Base-by-base conservation (phyloP, 2,329 filamentous ascomycete species). In the Phialophora tarda region DNA sequence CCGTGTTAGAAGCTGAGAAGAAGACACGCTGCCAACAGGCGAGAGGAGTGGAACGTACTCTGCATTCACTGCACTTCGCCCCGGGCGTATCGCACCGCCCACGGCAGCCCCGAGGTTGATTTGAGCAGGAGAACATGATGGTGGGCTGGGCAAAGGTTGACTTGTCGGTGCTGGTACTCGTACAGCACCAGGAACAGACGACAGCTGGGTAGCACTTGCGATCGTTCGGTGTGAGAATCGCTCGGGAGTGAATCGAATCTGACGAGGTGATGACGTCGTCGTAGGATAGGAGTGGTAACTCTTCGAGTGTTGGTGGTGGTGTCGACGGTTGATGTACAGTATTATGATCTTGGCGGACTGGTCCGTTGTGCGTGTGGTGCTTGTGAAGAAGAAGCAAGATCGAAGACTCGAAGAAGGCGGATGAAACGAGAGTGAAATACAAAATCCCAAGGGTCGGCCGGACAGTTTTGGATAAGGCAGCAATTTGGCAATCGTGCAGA, bases 51-150 rank as follows among this genome's bases (percentile, higher is more conserved):
- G 38, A 24, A 79, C 80, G 67, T 78, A 82, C 80, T 68, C 78
- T 73, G 68, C 80, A 82, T 70, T 81, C 80, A 41, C 75, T 68
- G 71, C 80, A 82, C 71, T 80, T 81, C 38, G 75, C 77, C 57
- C 80, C 80, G 58, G 75, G 71, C 44, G 74, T 73, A 70, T 82
- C 81, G 66, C 77, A 79, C 65, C 80, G 80, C 67, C 80, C 80
- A 64, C 80, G 79, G 75, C 80, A 82, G 55, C 80, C 80, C 59
- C 80, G 79, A 63, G 80, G 78, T 64, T 82, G 80, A 70, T 82
- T 82, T 64, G 76, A 76, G 75, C 80, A 82, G 32, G 80, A 82
- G 75, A 77, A 82, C 80, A 82, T 82, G 62, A 51, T 76, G 63
- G 28, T 12, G 34, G 53, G 28, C 6, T 30, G 23, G 24, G 21